phyloP scores from a whole-genome alignment of 2,329 filamentous ascomycete species.

The Drechslerella dactyloides region DNA sequence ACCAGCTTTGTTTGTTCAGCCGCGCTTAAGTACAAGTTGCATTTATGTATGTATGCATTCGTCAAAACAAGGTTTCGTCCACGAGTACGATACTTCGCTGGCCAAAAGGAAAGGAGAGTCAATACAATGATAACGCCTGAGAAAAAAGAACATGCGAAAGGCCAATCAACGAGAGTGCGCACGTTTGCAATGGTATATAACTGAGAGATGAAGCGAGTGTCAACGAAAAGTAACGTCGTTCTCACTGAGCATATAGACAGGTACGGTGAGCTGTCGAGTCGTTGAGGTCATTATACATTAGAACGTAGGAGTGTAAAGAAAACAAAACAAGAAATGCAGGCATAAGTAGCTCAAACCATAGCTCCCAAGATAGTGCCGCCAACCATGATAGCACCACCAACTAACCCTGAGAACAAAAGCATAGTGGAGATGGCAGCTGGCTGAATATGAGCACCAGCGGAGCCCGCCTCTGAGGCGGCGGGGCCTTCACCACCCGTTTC shows the following conservation, averaged over 20 bases:
- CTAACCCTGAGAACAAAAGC: slow-evolving; percentile 27
- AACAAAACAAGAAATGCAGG: neutral
- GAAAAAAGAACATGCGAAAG: neutral
- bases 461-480: neutral
- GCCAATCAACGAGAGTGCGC: neutral
- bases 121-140: neutral
- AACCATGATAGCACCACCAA: slow-evolving; percentile 35
- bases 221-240: neutral
- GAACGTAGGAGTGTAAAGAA: neutral
- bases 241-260: neutral
- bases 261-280: neutral
- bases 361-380: slow-evolving; percentile 29
- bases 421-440: slow-evolving; percentile 29
- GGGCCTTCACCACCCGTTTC: neutral
- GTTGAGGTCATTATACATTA: slow-evolving; percentile 44
- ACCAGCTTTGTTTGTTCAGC: neutral
- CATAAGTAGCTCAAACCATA: slow-evolving; percentile 15
- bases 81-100: neutral
- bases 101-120: slow-evolving; percentile 2
- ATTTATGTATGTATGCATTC: neutral
- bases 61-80: neutral
- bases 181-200: neutral
- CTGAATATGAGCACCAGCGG: slow-evolving; percentile 26
- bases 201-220: neutral
- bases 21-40: neutral